Conservation (phyloP, 805 yeast species). For the Ogataea methanolica region DNA sequence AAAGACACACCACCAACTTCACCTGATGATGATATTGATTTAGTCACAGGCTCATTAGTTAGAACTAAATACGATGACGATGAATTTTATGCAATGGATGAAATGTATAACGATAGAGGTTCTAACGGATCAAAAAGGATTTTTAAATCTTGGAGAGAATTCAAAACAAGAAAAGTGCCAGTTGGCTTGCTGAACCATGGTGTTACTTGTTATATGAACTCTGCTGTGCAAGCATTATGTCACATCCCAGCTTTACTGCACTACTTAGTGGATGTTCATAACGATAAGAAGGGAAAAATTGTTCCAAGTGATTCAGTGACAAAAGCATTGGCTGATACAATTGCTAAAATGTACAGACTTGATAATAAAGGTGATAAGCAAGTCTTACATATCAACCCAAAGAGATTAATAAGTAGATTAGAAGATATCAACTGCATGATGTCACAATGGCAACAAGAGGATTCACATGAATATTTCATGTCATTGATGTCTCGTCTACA, state of each 20-base stretch:
- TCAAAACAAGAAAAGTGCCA: conserved; percentile 46
- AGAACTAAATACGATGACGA: conserved; percentile 20
- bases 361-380: conserved; percentile 35
- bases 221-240: conserved; percentile 86
- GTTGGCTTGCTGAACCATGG: conserved; percentile 84
- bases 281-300: conserved; percentile 43
- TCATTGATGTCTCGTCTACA: conserved; percentile 81
- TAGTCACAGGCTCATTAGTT: conserved; percentile 13
- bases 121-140: conserved; percentile 56
- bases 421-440: conserved; percentile 92
- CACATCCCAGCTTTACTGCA: conserved; percentile 91
- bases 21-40: conserved; percentile 26
- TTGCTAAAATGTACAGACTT: conserved; percentile 64
- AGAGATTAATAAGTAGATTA: conserved; percentile 61
- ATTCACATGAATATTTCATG: conserved; percentile 96
- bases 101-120: conserved; percentile 56
- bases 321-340: conserved; percentile 61
- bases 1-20: conserved; percentile 32
- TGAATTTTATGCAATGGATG: conserved; percentile 57
- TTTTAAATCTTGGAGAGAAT: conserved; percentile 66
- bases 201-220: conserved; percentile 94
- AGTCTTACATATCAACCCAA: conserved; percentile 64
- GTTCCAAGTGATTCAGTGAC: conserved; percentile 58
- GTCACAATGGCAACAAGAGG: conserved; percentile 98
- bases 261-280: conserved; percentile 63